Base-by-base conservation (phyloP, 305 asterid species). In the Fraxinus sp. region DNA sequence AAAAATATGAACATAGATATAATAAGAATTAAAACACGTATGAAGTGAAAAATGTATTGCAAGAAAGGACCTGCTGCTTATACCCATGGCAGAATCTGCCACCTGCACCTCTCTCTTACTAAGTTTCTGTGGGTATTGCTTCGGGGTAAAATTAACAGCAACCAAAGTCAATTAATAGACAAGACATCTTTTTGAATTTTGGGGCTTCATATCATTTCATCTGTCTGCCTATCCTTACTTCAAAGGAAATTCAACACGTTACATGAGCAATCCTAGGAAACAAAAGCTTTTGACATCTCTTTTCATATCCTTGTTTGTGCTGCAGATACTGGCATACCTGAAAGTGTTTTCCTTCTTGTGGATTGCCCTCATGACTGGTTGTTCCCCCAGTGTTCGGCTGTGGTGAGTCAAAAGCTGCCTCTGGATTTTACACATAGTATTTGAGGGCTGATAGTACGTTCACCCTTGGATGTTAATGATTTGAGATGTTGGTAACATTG, bases 311-410 rank as follows among this genome's bases (percentile, higher is more conserved):
- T 6, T 39, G 66, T 73, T 75, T 81, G 64, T 72, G 13, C 62
- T 86, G 86, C 93, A 96, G 99, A 86, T 85, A 87, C 93, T 18
- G 92, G 86, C 79, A 91, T 93, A 41, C 96, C 98, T 0, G 97
- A 91, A 79, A 83, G 89, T 79, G 96, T 96, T 77, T 94, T 88
- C 90, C 92, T 91, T 77, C 90, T 96, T 0, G 89, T 85, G 81
- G 98, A 96, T 85, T 96, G 97, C 89, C 99, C 99, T 84, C 99
- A 96, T 71, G 99, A 96, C 86, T 94, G 99, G 99, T 85, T 96
- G 86, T 96, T 96, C 88, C 97, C 99, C 88, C 97, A 86, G 77
- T 96, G 99, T 77, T 91, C 98, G 6, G 97, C 98, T 74, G 98
- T 96, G 92, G 99, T 96, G 87, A 90, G 98, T 89, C 84, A 37